phyloP scores from a whole-genome alignment of 1,139 yeast species.

The Geotrichum candidum region DNA sequence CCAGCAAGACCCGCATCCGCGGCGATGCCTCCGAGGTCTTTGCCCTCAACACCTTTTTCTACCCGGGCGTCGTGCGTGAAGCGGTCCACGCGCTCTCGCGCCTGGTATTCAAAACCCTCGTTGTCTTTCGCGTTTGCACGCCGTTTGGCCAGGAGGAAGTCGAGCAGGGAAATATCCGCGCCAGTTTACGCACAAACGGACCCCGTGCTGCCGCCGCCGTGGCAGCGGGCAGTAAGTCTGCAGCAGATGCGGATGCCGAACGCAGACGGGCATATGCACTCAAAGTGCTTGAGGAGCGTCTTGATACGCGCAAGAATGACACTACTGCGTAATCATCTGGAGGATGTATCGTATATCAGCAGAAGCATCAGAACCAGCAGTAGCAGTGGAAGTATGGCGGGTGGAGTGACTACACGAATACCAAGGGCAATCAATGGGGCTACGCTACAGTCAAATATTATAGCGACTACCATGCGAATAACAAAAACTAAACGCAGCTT shows the following conservation, averaged over 20 bases:
- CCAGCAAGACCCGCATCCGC: slow-evolving; percentile 36
- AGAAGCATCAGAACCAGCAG: too few relatives aligned
- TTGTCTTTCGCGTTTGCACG: slow-evolving; percentile 50
- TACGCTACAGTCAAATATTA: too few relatives aligned
- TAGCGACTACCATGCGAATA: too few relatives aligned
- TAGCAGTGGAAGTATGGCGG: too few relatives aligned
- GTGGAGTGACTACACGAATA: too few relatives aligned
- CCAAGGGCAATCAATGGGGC: too few relatives aligned
- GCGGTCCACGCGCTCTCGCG: slow-evolving; percentile 51
- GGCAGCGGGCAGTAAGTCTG: slow-evolving; percentile 5
- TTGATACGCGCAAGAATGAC: slow-evolving; percentile 11
- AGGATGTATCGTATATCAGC: too few relatives aligned
- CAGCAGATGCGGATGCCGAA: slow-evolving; percentile 52
- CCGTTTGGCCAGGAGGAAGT: slow-evolving; percentile 67
- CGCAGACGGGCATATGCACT: slow-evolving; percentile 82
- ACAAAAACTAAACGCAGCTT: too few relatives aligned
- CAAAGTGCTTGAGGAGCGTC: slow-evolving; percentile 71
- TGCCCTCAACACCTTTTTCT: slow-evolving; percentile 67
- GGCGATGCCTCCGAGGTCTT: slow-evolving; percentile 94
- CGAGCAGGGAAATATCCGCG: slow-evolving; percentile 67
- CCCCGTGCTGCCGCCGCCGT: slow-evolving; percentile 11
- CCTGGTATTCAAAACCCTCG: slow-evolving; percentile 46
- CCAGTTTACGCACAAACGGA: slow-evolving; percentile 34
- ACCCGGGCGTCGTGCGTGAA: slow-evolving; percentile 57
- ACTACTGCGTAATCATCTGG: too few relatives aligned